Percentiles rank a stretch among this genome's conserved stretches.
These are phyloP conservation scores for Hydrangea macrophylla DNA, from an alignment of 148 eudicot species.

Conservation along the genomic window DNA sequence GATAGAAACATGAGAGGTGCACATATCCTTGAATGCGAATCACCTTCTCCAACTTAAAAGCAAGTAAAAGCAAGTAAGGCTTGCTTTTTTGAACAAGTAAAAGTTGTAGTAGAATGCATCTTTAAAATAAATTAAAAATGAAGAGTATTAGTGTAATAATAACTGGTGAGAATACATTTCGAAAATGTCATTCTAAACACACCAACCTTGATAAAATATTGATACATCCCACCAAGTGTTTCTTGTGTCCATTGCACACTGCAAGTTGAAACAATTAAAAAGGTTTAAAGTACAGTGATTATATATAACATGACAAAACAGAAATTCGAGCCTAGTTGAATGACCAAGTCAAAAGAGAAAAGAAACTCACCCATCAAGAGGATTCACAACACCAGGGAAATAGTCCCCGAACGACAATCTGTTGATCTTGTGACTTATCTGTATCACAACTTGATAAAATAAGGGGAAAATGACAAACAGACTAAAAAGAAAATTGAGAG, in stretches of 20 bases:
- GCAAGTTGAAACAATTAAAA: constrained; percentile 19
- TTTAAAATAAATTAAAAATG: no score
- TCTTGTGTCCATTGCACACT: constrained; percentile 88
- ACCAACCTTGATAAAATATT: constrained; percentile 92
- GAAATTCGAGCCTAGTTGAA: neutral
- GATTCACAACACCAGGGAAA: constrained; percentile 91
- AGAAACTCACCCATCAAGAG: constrained; percentile 83
- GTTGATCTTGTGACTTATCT: constrained; percentile 94
- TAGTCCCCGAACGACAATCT: constrained; percentile 83
- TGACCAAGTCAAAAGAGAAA: constrained; percentile 9
- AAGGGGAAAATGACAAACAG: neutral
- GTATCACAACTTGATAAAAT: no score
- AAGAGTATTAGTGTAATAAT: no score
- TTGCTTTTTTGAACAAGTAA: no score
- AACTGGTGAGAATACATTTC: no score
- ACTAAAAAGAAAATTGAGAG: no score
- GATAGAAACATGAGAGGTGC: no score
- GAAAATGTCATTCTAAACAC: no score
- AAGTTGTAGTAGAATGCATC: no score
- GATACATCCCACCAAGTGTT: constrained; percentile 79
- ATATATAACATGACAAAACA: neutral
- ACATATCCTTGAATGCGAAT: no score
- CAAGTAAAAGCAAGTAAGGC: no score
- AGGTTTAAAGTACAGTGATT: constrained; percentile 10
- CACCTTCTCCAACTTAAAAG: no score